Evolutionary conservation across 2,329 filamentous ascomycete species (phyloP).

Genomic region (Pseudogymnoascus sp.): DNA sequence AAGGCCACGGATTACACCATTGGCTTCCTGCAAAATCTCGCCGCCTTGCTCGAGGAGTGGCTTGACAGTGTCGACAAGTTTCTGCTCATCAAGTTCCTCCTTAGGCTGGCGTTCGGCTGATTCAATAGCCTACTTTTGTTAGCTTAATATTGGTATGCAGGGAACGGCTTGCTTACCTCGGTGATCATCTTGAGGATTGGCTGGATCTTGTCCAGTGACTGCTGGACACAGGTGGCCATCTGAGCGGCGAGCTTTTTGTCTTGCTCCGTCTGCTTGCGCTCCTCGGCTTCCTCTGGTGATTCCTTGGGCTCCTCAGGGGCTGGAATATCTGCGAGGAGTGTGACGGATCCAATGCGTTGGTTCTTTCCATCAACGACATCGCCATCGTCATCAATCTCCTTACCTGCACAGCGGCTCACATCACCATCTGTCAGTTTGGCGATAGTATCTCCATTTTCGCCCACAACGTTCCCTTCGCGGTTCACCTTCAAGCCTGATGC

Average conservation of each 20-base stretch:
- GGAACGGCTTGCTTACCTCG: slow-evolving; percentile 46
- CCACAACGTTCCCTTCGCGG: slow-evolving; percentile 52
- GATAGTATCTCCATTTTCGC: slow-evolving; percentile 53
- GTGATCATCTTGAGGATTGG: slow-evolving; percentile 83
- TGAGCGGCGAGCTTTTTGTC: slow-evolving; percentile 72
- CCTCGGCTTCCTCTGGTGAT: slow-evolving; percentile 52
- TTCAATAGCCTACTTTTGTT: slow-evolving; percentile 58
- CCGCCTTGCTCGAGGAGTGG: slow-evolving; percentile 83
- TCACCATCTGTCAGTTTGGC: slow-evolving; percentile 66
- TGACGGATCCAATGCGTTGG: slow-evolving; percentile 59
- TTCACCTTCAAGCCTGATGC: slow-evolving; percentile 51
- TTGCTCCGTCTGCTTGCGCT: slow-evolving; percentile 51
- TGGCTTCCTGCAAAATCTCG: slow-evolving; percentile 76
- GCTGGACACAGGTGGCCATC: slow-evolving; percentile 65
- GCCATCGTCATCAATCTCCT: slow-evolving; percentile 63
- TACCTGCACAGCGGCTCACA: slow-evolving; percentile 56
- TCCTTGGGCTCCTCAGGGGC: slow-evolving; percentile 43
- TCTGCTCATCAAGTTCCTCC: slow-evolving; percentile 85
- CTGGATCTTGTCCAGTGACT: slow-evolving; percentile 76
- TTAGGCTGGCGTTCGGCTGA: slow-evolving; percentile 71
- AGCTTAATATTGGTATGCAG: slow-evolving; percentile 28
- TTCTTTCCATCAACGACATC: slow-evolving; percentile 67
- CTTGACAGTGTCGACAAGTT: slow-evolving; percentile 77
- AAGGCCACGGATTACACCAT: slow-evolving; percentile 77
- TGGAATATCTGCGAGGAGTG: slow-evolving; percentile 56